A percentile compares a stretch with the other conserved stretches of the same genome.
phyloP scores from a whole-genome alignment of 2,329 filamentous ascomycete genomes.

The Pseudonectria buxi region DNA sequence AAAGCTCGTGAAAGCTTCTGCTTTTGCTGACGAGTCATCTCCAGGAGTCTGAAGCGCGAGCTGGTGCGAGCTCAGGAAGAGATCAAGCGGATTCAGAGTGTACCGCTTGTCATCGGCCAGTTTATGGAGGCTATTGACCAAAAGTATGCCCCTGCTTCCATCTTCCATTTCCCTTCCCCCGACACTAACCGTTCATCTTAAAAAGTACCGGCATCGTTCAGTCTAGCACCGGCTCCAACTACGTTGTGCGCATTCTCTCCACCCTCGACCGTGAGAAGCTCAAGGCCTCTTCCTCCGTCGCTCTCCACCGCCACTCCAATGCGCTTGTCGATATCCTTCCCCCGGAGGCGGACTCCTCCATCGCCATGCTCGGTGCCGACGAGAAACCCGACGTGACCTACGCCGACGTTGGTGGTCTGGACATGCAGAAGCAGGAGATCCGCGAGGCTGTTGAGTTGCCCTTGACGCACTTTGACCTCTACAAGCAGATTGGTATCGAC shows the following conservation, averaged over 20 bases:
- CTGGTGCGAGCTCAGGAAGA: constrained; percentile 96
- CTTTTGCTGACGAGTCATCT: constrained; percentile 12
- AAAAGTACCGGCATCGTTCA: constrained; percentile 95
- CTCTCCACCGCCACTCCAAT: constrained; percentile 96
- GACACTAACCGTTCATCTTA: constrained; percentile 4
- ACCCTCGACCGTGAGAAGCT: constrained; percentile 97
- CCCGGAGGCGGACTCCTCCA: constrained; percentile 97
- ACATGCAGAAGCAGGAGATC: constrained; percentile 99
- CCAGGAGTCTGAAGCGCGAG: constrained; percentile 89
- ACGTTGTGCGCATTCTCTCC: constrained; percentile 95
- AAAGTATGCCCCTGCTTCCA: constrained; percentile 56
- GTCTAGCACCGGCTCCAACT: constrained; percentile 96
- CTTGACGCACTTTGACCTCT: constrained; percentile 94
- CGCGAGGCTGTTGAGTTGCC: constrained; percentile 95
- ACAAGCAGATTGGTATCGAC: constrained; percentile 98
- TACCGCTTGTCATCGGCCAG: constrained; percentile 94
- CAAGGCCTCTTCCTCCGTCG: constrained; percentile 95
- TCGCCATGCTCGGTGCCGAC: constrained; percentile 92
- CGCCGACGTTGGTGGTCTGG: constrained; percentile 91
- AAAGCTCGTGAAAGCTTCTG: too few species aligned
- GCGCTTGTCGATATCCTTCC: constrained; percentile 96
- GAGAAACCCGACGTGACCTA: constrained; percentile 99
- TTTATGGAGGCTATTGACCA: constrained; percentile 99
- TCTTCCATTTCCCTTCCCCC: constrained; percentile 1
- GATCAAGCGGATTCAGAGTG: constrained; percentile 98